Evolutionary conservation across 495 filamentous ascomycete genomes (phyloP), one percentile per base, ranked within the genome.

Genomic region (Xylaria acuta): DNA sequence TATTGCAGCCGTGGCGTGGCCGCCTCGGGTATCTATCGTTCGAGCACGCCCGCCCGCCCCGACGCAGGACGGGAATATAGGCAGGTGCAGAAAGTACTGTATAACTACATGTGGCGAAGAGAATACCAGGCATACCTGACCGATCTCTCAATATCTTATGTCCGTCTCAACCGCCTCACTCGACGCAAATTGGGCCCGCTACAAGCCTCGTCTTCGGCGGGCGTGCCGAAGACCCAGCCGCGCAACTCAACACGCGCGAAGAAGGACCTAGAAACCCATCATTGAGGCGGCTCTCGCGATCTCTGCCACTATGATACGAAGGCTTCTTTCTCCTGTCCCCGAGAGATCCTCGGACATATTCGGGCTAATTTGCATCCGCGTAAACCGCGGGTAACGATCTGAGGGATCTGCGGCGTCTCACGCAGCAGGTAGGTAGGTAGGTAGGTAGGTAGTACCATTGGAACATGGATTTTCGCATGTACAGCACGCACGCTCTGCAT

Each of bases 381-480:
- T 67, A 38, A 53, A 38, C 20, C 27, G 64, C 64, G 64, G 64
- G n/a, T 38, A 40, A 25, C 20, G 18, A 53, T 67, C 14, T 3
- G 45, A 67, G 32, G 5, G 64, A 51, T 67, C 45, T 67, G 20
- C 64, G 43, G 43, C 9, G 45, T 27, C n/a, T 2, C 30, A 53
- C 16, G 27, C 16, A 14, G 45, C 25, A 40, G 25, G 43, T 16
- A 43, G 64, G 20, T 25, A 36, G n/a, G 38, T 41, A 64, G n/a
- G 38, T 18, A 16, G n/a, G n/a, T n/a, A n/a, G n/a, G 63, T 53
- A 34, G 64, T 38, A 53, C 45, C 20, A 67, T 67, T 67, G 45
- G 38, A 36, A 67, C 45, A 67, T 36, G 45, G 45, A 8, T 16
- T 53, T 53, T 47, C 27, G 30, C 3, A 22, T 11, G 64, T 53